Percentiles rank a stretch among this genome's conserved stretches.
phyloP scores from a whole-genome alignment of 345 rosid species.

The Hevea brasiliensis region DNA sequence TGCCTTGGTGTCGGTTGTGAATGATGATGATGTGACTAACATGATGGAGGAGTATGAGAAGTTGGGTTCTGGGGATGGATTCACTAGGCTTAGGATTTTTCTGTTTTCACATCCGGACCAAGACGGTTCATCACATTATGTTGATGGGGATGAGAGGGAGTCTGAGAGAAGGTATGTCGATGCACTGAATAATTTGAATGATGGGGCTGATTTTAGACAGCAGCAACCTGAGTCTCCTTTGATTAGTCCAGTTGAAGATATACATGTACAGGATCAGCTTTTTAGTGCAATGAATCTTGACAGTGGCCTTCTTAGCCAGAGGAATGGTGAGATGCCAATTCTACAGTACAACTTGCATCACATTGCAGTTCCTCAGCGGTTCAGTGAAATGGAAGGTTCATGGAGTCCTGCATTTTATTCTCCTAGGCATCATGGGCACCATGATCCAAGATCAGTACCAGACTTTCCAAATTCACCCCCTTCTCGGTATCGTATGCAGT shows the following conservation, averaged over 20 bases:
- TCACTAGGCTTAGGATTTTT: slow-evolving; percentile 93
- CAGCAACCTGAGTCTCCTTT: slow-evolving; percentile 58
- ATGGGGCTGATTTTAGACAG: slow-evolving; percentile 60
- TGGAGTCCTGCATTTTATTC: slow-evolving; percentile 80
- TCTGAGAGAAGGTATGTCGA: slow-evolving; percentile 93
- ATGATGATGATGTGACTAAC: slow-evolving; percentile 86
- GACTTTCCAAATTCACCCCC: slow-evolving; percentile 86
- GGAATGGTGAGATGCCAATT: slow-evolving; percentile 51
- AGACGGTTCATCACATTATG: slow-evolving; percentile 59
- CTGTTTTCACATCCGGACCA: slow-evolving; percentile 68
- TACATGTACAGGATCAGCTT: slow-evolving; percentile 42
- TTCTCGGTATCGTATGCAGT: slow-evolving; percentile 60
- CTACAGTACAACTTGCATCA: slow-evolving; percentile 60
- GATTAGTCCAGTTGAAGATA: slow-evolving; percentile 39
- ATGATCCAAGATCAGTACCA: slow-evolving; percentile 58
- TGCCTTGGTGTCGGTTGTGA: slow-evolving; percentile 91
- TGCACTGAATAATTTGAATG: slow-evolving; percentile 83
- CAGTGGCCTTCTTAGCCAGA: slow-evolving; percentile 55
- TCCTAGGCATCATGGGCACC: slow-evolving; percentile 81
- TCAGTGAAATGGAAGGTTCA: slow-evolving; percentile 68
- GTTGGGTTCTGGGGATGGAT: slow-evolving; percentile 82
- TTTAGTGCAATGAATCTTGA: slow-evolving; percentile 55
- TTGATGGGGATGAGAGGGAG: slow-evolving; percentile 80
- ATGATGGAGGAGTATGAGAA: slow-evolving; percentile 99
- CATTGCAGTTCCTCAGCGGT: slow-evolving; percentile 59